These are phyloP conservation scores for Entomophthora muscae DNA, from an alignment of 371 early-diverging fungal genomes.

Conservation along the genomic window DNA sequence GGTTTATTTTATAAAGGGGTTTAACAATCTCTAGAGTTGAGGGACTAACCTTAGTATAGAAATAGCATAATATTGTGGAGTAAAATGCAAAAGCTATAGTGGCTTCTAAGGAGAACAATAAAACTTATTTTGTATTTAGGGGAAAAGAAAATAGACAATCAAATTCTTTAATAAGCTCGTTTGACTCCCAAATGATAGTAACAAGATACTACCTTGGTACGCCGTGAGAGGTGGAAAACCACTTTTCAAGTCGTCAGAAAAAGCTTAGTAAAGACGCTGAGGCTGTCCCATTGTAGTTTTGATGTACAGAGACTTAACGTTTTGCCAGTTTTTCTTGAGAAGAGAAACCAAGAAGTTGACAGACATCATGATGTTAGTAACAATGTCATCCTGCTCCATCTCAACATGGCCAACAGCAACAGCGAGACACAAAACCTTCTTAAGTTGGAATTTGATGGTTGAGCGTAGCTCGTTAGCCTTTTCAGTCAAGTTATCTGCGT, in stretches of 20 bases:
- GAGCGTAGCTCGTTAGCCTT: slow-evolving; percentile 90
- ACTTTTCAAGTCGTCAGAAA: not conserved
- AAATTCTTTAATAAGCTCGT: not conserved
- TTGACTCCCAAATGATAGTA: slow-evolving; percentile 7
- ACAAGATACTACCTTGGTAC: not conserved
- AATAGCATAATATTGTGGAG: too few relatives aligned
- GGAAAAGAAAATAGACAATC: too few relatives aligned
- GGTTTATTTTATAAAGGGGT: too few relatives aligned
- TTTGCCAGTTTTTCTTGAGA: slow-evolving; percentile 99
- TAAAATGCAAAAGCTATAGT: too few relatives aligned
- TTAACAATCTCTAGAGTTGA: too few relatives aligned
- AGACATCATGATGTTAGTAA: slow-evolving; percentile 94
- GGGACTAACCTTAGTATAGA: too few relatives aligned
- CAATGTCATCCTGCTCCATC: slow-evolving; percentile 90
- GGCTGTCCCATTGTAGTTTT: slow-evolving; percentile 97
- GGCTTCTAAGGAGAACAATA: too few relatives aligned
- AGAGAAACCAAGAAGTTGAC: slow-evolving; percentile 96
- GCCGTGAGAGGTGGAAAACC: slow-evolving; percentile 6
- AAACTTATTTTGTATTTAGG: too few relatives aligned
- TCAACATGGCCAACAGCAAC: slow-evolving; percentile 95
- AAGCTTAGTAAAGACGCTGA: slow-evolving; percentile 51
- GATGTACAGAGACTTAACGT: slow-evolving; percentile 96
- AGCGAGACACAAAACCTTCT: slow-evolving; percentile 97
- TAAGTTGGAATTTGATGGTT: slow-evolving; percentile 98
- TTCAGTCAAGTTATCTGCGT: slow-evolving; percentile 73